Conservation (phyloP, 1,284 basidiomycete species). For the Boletus mariae region DNA sequence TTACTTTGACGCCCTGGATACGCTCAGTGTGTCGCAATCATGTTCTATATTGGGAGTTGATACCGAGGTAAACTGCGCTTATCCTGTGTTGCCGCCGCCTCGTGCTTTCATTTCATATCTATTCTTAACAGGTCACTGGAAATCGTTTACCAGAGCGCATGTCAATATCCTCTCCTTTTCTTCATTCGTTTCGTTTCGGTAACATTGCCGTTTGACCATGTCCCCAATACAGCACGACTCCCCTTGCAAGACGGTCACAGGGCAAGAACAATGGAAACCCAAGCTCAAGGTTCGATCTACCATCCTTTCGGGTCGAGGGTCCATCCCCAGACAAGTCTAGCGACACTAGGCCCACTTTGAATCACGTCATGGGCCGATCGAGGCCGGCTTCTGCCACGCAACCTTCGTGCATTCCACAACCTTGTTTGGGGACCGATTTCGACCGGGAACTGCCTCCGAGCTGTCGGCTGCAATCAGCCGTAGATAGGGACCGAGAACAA, state of each 20-base stretch:
- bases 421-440: background rate
- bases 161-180: conserved; percentile 17
- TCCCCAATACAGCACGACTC: conserved; percentile 9
- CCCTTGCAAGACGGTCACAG: conserved; percentile 11
- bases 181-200: conserved; percentile 7
- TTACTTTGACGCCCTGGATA: conserved; percentile 26
- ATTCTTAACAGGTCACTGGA: conserved; percentile 11
- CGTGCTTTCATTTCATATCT: conserved; percentile 8
- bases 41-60: conserved; percentile 4
- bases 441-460: conserved; percentile 2
- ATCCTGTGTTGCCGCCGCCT: background rate
- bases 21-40: conserved; percentile 4
- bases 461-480: background rate
- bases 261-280: background rate
- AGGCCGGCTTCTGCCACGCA: background rate
- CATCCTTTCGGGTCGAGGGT: conserved; percentile 19
- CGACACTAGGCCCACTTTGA: background rate
- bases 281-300: conserved; percentile 20
- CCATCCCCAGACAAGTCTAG: conserved; percentile 12
- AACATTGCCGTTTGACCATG: conserved; percentile 8
- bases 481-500: background rate
- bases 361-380: conserved; percentile 2
- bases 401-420: conserved; percentile 1
- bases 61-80: conserved; percentile 8
- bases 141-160: conserved; percentile 11